Conservation (phyloP, 352 stramenopile genomes). For the Pythium phragmiticola region DNA sequence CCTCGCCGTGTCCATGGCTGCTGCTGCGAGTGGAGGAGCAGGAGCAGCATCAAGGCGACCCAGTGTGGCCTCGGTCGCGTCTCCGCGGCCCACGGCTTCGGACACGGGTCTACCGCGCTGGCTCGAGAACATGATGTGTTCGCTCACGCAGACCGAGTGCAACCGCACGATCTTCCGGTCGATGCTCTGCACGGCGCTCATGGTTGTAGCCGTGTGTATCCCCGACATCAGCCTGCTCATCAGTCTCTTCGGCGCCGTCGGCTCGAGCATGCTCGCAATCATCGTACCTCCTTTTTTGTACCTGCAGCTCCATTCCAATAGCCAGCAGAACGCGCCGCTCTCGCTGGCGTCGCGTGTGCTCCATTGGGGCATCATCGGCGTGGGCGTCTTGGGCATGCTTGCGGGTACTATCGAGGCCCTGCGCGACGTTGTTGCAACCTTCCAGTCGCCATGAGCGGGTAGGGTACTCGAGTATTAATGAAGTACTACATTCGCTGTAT, state of each 20-base stretch:
- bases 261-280: conserved; percentile 80
- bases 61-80: conserved; percentile 4
- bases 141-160: conserved; percentile 69
- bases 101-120: conserved; percentile 23
- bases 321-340: conserved; percentile 22
- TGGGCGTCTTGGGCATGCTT: conserved; percentile 67
- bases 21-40: background rate
- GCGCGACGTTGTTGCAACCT: conserved; percentile 43
- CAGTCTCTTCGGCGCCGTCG: conserved; percentile 75
- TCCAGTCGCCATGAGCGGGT: conserved; percentile 12
- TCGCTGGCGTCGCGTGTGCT: conserved; percentile 38
- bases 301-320: conserved; percentile 34
- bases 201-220: conserved; percentile 72
- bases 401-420: conserved; percentile 58
- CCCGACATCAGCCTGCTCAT: conserved; percentile 73
- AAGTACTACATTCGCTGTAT: conserved; percentile 1
- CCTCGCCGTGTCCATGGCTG: conserved; percentile 15
- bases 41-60: background rate
- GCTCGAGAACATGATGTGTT: conserved; percentile 48
- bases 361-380: conserved; percentile 49
- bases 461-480: background rate
- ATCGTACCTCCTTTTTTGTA: conserved; percentile 74
- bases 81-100: background rate
- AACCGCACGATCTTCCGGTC: conserved; percentile 78
- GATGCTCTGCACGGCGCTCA: conserved; percentile 77